Evolutionary conservation across 768 basidiomycete genomes (phyloP), one percentile per base, ranked within the genome.

Genomic region (Leccinum uliginosum): DNA sequence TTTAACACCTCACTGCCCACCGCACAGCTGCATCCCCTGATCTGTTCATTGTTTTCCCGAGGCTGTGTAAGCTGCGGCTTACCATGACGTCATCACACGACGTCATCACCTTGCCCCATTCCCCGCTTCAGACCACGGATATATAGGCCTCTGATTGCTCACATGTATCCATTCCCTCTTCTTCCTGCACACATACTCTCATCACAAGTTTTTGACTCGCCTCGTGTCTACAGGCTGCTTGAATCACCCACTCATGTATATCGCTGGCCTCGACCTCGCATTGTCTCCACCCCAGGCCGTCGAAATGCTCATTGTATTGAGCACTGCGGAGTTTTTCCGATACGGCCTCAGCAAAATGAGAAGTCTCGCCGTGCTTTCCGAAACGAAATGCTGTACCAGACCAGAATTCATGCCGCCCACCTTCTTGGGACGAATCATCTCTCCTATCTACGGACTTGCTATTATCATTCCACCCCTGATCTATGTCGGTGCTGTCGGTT

Each of bases 381-480:
- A 58, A 44, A 54, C 50, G 10, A 55, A 57, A 47, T 59, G 50
- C 29, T 54, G 52, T 3, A 53, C 70, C 4, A 50, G 59, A 21
- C 38, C 62, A 8, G 63, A 63, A 30, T 53, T 54, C 17, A 50
- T 59, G 40, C 53, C 60, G 1, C 17, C 61, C 7, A 57, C 51
- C 1, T 35, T 68, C 59, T 4, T 64, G 24, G 66, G 64, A 17
- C 59, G 62, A 34, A 44, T 69, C 54, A 43, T 70, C 58, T 56
- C 63, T 9, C 69, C 67, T 9, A 50, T 72, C 40, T 71, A 70
- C 17, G 57, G 45, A 11, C 29, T 64, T 1, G 63, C 65, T 8
- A 24, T 51, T 3, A 35, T 62, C 21, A 11, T 63, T 30, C 58
- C 65, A 1, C 69, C 73, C 6, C 9, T 65, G 12, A 26, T 64